Conservation (phyloP, 805 yeast species). For the Kuraishia piskuri region DNA sequence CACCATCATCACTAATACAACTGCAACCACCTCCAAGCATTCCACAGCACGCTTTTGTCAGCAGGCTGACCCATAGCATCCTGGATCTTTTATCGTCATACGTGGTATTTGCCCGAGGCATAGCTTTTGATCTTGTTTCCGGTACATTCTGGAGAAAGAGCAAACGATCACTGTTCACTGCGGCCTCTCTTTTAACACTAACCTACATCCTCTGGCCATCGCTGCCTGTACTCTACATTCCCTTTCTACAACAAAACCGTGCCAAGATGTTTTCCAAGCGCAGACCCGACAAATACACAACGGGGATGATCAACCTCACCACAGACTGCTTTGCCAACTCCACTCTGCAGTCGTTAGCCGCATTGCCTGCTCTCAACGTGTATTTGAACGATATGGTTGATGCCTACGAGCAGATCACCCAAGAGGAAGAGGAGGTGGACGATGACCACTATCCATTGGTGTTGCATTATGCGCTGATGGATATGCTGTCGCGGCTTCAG, state of each 20-base stretch:
- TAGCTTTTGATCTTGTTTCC: background rate
- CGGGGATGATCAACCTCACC: constrained; percentile 74
- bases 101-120: background rate
- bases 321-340: constrained; percentile 93
- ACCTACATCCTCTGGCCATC: constrained; percentile 23
- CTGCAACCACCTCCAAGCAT: background rate
- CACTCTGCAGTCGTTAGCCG: constrained; percentile 69
- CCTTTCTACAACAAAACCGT: constrained; percentile 1
- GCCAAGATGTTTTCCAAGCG: constrained; percentile 27
- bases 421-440: background rate
- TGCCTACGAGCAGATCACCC: background rate
- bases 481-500: constrained; percentile 47
- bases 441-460: constrained; percentile 21
- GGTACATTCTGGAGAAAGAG: background rate
- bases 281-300: constrained; percentile 66
- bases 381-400: constrained; percentile 40
- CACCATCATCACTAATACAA: background rate
- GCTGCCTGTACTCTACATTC: constrained; percentile 12
- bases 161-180: background rate
- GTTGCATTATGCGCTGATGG: constrained; percentile 50
- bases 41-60: background rate
- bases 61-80: background rate
- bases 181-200: background rate
- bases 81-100: background rate
- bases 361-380: constrained; percentile 48